phyloP scores from a whole-genome alignment of 495 filamentous ascomycete species.

The Friedmanniomyces simplex region DNA sequence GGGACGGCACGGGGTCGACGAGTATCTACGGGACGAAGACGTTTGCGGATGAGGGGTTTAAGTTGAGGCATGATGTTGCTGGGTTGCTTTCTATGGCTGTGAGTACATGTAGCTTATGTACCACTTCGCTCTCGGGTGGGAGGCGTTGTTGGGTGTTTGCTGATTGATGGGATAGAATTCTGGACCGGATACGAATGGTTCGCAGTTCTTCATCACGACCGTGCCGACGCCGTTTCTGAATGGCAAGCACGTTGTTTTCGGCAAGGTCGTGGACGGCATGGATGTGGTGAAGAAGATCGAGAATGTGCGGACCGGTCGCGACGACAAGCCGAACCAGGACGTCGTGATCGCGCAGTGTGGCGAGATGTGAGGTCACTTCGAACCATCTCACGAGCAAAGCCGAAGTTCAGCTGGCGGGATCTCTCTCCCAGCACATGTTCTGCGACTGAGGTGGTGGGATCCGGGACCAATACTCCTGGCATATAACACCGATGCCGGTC shows the following conservation, averaged over 20 bases:
- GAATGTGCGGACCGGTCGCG: slow-evolving; percentile 64
- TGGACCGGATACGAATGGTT: slow-evolving; percentile 88
- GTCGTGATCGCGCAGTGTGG: slow-evolving; percentile 80
- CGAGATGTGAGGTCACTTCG: slow-evolving; percentile 30
- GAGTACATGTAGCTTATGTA: slow-evolving; percentile 25
- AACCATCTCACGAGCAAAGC: neutral
- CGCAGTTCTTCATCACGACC: slow-evolving; percentile 94
- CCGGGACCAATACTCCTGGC: no score
- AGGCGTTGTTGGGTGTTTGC: neutral
- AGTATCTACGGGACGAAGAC: slow-evolving; percentile 68
- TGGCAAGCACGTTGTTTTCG: slow-evolving; percentile 92
- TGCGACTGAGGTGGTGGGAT: no score
- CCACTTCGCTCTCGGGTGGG: neutral
- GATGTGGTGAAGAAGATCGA: slow-evolving; percentile 86
- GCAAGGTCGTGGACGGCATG: slow-evolving; percentile 80
- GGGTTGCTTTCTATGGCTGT: slow-evolving; percentile 92
- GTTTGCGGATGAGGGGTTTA: slow-evolving; percentile 91
- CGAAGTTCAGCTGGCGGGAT: no score
- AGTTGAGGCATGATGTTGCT: slow-evolving; percentile 60
- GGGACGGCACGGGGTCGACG: slow-evolving; percentile 81
- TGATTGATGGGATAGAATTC: slow-evolving; percentile 53
- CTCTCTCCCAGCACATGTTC: no score
- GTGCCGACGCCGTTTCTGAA: slow-evolving; percentile 81
- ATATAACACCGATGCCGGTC: no score
- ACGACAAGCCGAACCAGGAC: slow-evolving; percentile 73